These are phyloP conservation scores for Phyllosticta capitalensis DNA, from an alignment of 2,329 filamentous ascomycete genomes.

Conservation along the genomic window DNA sequence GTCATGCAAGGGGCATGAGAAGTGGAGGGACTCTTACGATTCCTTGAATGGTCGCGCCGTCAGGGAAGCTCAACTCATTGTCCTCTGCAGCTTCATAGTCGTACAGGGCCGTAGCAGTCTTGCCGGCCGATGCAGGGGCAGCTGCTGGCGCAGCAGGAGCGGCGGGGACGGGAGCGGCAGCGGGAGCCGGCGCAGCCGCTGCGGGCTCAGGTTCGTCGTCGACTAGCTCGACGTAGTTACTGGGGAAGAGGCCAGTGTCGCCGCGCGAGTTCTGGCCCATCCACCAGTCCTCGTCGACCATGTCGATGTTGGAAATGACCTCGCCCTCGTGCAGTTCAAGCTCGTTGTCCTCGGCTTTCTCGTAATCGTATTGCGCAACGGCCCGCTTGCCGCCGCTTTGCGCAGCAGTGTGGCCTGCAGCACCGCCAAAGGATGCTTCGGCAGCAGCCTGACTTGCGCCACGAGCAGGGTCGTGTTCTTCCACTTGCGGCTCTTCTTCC, in stretches of 20 bases:
- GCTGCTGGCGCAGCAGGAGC: constrained; percentile 16
- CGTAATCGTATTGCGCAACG: constrained; percentile 85
- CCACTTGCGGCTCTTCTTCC: constrained; percentile 52
- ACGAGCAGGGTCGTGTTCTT: constrained; percentile 47
- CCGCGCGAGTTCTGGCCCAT: constrained; percentile 81
- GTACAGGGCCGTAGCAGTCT: constrained; percentile 75
- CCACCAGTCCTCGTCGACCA: constrained; percentile 99
- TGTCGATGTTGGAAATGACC: constrained; percentile 82
- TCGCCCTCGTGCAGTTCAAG: constrained; percentile 85
- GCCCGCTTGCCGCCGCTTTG: constrained; percentile 56
- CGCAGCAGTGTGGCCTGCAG: constrained; percentile 25
- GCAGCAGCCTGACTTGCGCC: constrained; percentile 41
- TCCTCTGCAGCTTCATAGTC: constrained; percentile 97
- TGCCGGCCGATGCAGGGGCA: constrained; percentile 27
- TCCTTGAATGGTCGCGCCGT: constrained; percentile 71
- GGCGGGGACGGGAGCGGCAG: constrained; percentile 25
- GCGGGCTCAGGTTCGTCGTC: constrained; percentile 45
- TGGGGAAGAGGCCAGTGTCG: constrained; percentile 85
- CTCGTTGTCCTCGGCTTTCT: constrained; percentile 96
- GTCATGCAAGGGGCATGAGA: no score
- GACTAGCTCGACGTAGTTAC: constrained; percentile 89
- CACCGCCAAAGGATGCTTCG: constrained; percentile 33
- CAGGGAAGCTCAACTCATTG: constrained; percentile 78
- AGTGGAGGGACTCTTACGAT: constrained; percentile 54
- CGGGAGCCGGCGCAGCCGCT: constrained; percentile 23